Percentiles rank a stretch among this genome's conserved stretches.
These are phyloP conservation scores for Elaeis guineensis DNA, from an alignment of 176 grass and related monocot genomes.

Conservation along the genomic window DNA sequence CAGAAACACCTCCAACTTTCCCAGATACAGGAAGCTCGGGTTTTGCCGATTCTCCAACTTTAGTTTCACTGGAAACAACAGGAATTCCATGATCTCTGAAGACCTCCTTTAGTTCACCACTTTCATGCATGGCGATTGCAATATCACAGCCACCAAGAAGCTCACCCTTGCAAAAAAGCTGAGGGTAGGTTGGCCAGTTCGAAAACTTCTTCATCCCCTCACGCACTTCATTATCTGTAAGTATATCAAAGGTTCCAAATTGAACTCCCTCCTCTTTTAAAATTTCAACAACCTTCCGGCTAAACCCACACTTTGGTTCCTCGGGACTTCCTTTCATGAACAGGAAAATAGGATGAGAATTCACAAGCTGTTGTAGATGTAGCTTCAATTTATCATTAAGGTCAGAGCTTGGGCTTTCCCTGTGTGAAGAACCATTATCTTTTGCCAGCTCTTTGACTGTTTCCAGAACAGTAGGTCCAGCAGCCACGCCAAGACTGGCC, in stretches of 20 bases:
- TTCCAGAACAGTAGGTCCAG: constrained; percentile 51
- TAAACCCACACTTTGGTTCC: constrained; percentile 88
- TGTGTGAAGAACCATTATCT: constrained; percentile 40
- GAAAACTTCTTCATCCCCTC: constrained; percentile 93
- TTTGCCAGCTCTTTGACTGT: constrained; percentile 39
- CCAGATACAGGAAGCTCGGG: constrained; percentile 11
- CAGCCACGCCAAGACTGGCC: constrained; percentile 49
- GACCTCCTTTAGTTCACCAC: constrained; percentile 74
- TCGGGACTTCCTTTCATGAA: constrained; percentile 93
- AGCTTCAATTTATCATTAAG: constrained; percentile 33
- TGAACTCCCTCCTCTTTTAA: constrained; percentile 71
- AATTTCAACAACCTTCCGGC: constrained; percentile 72
- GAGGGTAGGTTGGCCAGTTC: constrained; percentile 96
- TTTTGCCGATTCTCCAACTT: constrained; percentile 23
- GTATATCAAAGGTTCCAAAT: constrained; percentile 83
- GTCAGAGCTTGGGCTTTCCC: constrained; percentile 17
- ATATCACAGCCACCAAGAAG: constrained; percentile 93
- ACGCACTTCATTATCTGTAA: constrained; percentile 68
- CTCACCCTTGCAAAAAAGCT: constrained; percentile 87
- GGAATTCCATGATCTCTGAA: constrained; percentile 55
- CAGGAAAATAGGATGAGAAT: constrained; percentile 67
- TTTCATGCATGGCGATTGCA: constrained; percentile 78
- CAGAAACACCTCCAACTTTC: constrained; percentile 21
- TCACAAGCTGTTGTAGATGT: constrained; percentile 72
- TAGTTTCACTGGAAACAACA: constrained; percentile 30